Base-by-base conservation (phyloP, 2,329 filamentous ascomycete genomes). In the Sporothrix sp. region DNA sequence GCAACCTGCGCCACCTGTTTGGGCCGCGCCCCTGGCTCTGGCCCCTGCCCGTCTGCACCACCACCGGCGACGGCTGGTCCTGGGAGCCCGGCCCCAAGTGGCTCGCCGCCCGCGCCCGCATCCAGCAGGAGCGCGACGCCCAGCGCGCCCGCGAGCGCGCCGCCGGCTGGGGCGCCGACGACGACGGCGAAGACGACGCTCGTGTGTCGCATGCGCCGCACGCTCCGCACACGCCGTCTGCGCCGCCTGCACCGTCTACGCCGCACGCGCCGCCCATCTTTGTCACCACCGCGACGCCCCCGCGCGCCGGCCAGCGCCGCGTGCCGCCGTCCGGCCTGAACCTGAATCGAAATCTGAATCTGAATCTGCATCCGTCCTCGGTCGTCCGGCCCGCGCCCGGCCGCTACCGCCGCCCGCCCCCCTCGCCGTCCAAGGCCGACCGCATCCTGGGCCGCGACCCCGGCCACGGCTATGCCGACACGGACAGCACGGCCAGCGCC, bases 1-100 rank as follows among this genome's bases (percentile, higher is more conserved):
- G 76, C 37, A 98, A 98, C 63, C 66, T 97, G 5, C 63, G 69
- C 1, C 87, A 95, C 63, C 75, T 98, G 2, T 88, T 98, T 57
- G 93, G 93, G 0, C 78, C 79, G 0, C 78, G 71, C 1, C 82
- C 81, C 1, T 66, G 78, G 23, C 71, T 93, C 8, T 97, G 93
- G 91, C 69, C 74, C 25, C 54, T 97, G 1, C 93, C 93, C 0
- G 70, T 97, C 40, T 81, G 78, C 65, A 97, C 85, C 61, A 95
- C 89, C 2, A 86, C 81, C 0, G 91, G 91, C 30, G 87, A 98
- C 64, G 93, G 93, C 20, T 98, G 91, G 91, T 76, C 74, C 39
- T 98, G 93, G 93, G 89, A 96, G 60, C 78, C 90, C 1, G 94
- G 82, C 61, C 75, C 79, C 1, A 80, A 79, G 57, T 98, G 93